Conservation (phyloP, 441 rosid species). For the Erysimum cheiri region DNA sequence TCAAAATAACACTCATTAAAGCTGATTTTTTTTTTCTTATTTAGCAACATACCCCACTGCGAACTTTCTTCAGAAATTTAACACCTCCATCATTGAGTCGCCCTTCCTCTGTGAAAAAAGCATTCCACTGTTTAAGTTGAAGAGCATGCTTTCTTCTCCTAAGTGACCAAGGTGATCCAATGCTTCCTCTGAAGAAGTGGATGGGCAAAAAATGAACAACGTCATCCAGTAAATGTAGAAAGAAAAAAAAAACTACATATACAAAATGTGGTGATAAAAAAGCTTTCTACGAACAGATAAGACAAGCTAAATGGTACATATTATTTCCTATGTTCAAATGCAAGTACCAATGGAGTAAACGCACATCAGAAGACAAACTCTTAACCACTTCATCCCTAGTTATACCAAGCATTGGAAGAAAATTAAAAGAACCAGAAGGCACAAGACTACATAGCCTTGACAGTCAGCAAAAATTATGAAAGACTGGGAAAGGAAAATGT, state of each 20-base stretch:
- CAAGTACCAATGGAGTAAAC: neutral
- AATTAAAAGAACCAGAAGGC: constrained; percentile 5
- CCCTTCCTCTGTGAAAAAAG: constrained; percentile 73
- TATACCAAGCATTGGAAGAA: neutral
- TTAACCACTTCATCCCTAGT: constrained; percentile 3
- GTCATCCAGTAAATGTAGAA: constrained; percentile 6
- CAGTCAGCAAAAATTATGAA: constrained; percentile 1
- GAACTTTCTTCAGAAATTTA: constrained; percentile 84
- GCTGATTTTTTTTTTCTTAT: neutral
- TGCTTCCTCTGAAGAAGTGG: constrained; percentile 58
- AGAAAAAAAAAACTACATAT: neutral
- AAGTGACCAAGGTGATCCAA: constrained; percentile 91
- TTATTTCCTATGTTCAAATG: neutral
- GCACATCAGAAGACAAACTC: constrained; percentile 5
- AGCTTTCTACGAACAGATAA: constrained; percentile 8
- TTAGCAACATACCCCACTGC: constrained; percentile 75
- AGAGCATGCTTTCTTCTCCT: constrained; percentile 86
- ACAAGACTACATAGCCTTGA: neutral
- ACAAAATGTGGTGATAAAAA: constrained; percentile 2
- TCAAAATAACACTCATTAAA: constrained; percentile 9
- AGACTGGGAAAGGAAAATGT: neutral
- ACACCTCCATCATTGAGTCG: constrained; percentile 75
- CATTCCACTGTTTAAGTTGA: constrained; percentile 73
- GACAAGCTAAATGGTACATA: constrained; percentile 16
- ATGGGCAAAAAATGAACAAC: constrained; percentile 27